Evolutionary conservation across 2,329 filamentous ascomycete species (phyloP), one percentile per base, ranked within the genome.

Genomic region (Periconia sp.): DNA sequence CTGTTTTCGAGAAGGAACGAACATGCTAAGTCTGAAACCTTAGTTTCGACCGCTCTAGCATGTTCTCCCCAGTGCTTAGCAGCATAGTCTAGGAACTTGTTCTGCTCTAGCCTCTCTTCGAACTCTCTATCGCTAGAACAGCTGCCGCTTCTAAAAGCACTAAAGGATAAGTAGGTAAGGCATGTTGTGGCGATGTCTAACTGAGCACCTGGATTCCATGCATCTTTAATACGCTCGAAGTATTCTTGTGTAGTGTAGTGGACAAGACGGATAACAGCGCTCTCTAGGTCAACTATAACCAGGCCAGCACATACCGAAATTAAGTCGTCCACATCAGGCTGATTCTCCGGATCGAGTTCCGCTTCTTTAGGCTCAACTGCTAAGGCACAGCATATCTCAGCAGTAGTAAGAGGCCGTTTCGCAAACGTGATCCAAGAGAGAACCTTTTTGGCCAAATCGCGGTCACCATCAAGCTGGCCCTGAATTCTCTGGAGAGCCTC

Each of bases 401-500:
- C 25, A n/a, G 29, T 46, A 17, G 40, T 49, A 22, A 52, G 45
- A 23, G 36, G 48, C 24, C 48, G 38, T 32, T 40, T 37, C 21
- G 40, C 40, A 29, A 23, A 42, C 15, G 40, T 46, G 32, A 49
- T 43, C 40, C 44, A 51, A 11, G 35, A 43, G 10, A 50, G 25
- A 15, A 42, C 35, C 25, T 47, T 36, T 22, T 61, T 69, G 0
- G 76, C 76, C 31, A 76, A 57, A 0, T 66, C 41, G 15, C 31
- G 30, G 7, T 63, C 47, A 4, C 65, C 67, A 2, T 35, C 1
- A 0, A 48, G 6, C 36, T 79, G 75, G 0, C 48, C 44, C 12
- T 67, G 26, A 23, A 79, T 76, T 19, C 74, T 60, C 4, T 46
- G n/a, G 16, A 46, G 34, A 11, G 45, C 41, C 25, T 43, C 30